Percentiles rank a stretch among this genome's conserved stretches.
phyloP scores from a whole-genome alignment of 2,329 filamentous ascomycete genomes.

The Scleromitrula shiraiana region DNA sequence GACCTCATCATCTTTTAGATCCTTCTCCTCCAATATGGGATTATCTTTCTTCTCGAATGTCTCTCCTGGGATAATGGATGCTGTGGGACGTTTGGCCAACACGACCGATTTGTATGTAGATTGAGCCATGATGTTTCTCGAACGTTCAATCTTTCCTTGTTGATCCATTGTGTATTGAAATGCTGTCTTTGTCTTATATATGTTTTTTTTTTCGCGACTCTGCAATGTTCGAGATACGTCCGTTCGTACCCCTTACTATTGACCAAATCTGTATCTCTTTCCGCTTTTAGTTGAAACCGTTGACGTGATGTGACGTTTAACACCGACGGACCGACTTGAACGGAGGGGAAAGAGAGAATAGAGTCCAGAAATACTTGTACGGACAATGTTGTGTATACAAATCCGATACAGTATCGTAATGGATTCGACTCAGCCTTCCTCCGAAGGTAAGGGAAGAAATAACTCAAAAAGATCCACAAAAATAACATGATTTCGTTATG shows the following conservation, averaged over 20 bases:
- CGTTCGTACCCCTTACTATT: neutral
- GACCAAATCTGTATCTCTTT: neutral
- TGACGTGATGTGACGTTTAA: neutral
- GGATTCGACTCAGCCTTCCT: neutral
- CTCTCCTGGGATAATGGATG: slow-evolving; percentile 52
- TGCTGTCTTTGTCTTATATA: neutral
- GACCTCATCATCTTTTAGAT: slow-evolving; percentile 57
- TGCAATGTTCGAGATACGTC: neutral
- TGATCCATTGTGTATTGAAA: too few relatives aligned
- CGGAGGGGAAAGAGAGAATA: neutral
- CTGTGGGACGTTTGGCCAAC: slow-evolving; percentile 55
- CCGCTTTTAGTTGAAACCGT: neutral
- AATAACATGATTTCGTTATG: neutral
- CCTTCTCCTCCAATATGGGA: slow-evolving; percentile 36
- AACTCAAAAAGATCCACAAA: slow-evolving; percentile 5
- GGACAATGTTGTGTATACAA: neutral
- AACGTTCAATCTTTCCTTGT: slow-evolving; percentile 12
- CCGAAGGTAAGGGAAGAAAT: neutral
- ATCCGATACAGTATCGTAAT: neutral
- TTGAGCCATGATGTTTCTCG: slow-evolving; percentile 26
- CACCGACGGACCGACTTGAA: neutral
- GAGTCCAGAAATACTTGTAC: too few relatives aligned
- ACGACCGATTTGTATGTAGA: slow-evolving; percentile 36
- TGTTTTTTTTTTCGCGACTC: slow-evolving; percentile 17
- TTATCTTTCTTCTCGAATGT: slow-evolving; percentile 51